These are phyloP conservation scores for Aspergillus incahuasiensis DNA, from an alignment of 495 filamentous ascomycete species.

Conservation along the genomic window DNA sequence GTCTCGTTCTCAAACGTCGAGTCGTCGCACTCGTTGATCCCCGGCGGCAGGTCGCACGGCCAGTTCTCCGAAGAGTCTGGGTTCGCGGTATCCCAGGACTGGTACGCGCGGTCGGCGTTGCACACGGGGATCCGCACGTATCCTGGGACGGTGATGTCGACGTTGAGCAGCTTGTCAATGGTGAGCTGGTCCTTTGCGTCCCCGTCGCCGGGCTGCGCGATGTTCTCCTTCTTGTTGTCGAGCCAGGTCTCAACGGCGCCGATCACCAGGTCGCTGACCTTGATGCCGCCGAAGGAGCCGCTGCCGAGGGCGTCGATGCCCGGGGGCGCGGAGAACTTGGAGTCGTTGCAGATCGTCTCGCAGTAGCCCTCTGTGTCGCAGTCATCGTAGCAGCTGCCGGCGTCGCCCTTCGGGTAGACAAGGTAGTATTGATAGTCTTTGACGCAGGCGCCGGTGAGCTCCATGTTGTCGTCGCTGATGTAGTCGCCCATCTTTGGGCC, in stretches of 20 bases:
- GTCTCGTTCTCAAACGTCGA: conserved; percentile 29
- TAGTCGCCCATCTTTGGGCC: conserved; percentile 17
- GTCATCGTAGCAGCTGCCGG: background rate
- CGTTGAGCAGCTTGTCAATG: background rate
- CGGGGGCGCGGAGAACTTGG: conserved; percentile 16
- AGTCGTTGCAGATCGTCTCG: conserved; percentile 10
- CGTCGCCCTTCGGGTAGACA: conserved; percentile 16
- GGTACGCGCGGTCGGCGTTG: conserved; percentile 15
- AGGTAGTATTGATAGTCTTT: conserved; percentile 28
- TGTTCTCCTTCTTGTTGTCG: background rate
- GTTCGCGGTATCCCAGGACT: conserved; percentile 16
- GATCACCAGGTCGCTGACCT: conserved; percentile 20
- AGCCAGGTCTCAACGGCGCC: conserved; percentile 23
- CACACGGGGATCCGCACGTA: conserved; percentile 32
- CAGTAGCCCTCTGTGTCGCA: background rate
- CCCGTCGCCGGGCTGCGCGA: background rate
- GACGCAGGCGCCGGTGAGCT: conserved; percentile 21
- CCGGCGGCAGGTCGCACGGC: conserved; percentile 26
- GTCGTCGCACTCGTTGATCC: conserved; percentile 17
- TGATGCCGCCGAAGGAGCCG: conserved; percentile 17
- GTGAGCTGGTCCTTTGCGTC: background rate
- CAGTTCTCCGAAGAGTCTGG: conserved; percentile 16
- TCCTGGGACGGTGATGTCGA: conserved; percentile 24
- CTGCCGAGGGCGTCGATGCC: conserved; percentile 20
- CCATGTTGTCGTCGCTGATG: conserved; percentile 16